Base-by-base conservation (phyloP, 192 early-diverging fungal genomes). In the Linderina pennispora region DNA sequence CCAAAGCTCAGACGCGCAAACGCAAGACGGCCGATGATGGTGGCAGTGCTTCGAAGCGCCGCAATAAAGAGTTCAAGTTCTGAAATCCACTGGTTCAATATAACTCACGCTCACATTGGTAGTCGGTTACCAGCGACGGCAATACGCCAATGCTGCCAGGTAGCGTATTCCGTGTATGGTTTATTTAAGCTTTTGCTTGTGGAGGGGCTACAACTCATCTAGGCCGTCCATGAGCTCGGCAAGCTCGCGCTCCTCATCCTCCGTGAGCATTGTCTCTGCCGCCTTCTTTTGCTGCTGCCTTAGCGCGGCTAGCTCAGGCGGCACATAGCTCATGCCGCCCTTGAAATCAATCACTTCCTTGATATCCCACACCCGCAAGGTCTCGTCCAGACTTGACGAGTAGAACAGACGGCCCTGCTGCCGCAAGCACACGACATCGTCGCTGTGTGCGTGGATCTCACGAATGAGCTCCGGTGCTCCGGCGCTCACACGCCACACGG, bases 161-260 rank as follows among this genome's bases (percentile, higher is more conserved):
- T n/a, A n/a, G n/a, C n/a, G n/a, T n/a, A n/a, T n/a, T n/a, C n/a
- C n/a, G n/a, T n/a, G n/a, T n/a, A n/a, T n/a, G n/a, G n/a, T n/a
- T n/a, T 25, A 48, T 15, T 8, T 37, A 31, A 40, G 38, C 38
- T 40, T 14, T 40, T 31, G 28, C 28, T n/a, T 48, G n/a, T n/a
- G n/a, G n/a, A n/a, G n/a, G n/a, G n/a, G n/a, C n/a, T n/a, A 66
- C 39, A 59, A 43, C 21, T 78, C 76, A 21, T 81, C 73, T 25
- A 86, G 76, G 41, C 80, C 81, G 16, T 64, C 79, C 82, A 92
- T 83, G 22, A 97, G 77, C 58, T 94, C 94, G 0, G 79, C 88
- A 35, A 95, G 60, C 64, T 94, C 92, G 16, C 79, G 64, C 43
- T 95, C 91, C 50, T 95, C 94, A 52, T 97, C 94, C 38, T 82